A percentile compares a stretch with the other conserved stretches of the same genome.
phyloP scores from a whole-genome alignment of 2,329 filamentous ascomycete genomes.

The Trichoderma gracile region DNA sequence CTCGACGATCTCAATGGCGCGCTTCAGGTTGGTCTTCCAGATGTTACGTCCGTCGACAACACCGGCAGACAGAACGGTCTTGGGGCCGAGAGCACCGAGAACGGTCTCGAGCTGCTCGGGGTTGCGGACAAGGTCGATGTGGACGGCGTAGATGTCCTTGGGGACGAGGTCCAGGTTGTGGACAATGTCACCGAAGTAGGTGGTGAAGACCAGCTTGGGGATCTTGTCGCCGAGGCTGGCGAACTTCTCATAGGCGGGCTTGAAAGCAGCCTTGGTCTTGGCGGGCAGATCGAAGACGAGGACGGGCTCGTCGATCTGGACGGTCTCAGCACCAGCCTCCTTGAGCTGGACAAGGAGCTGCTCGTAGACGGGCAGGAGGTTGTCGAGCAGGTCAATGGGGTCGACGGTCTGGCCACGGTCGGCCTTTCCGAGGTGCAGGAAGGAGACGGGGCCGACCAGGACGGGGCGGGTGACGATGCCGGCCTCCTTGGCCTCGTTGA shows the following conservation, averaged over 20 bases:
- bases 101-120: slow-evolving; percentile 95
- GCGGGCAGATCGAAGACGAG: slow-evolving; percentile 90
- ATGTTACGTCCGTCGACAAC: slow-evolving; percentile 99
- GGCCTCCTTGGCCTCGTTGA: slow-evolving; percentile 96
- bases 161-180: slow-evolving; percentile 95
- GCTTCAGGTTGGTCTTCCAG: slow-evolving; percentile 99
- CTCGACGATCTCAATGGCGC: slow-evolving; percentile 88
- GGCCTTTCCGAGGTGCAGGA: slow-evolving; percentile 96
- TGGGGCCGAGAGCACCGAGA: slow-evolving; percentile 76
- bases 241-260: slow-evolving; percentile 93
- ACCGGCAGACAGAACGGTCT: slow-evolving; percentile 90
- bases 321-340: slow-evolving; percentile 90
- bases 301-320: slow-evolving; percentile 97
- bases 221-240: slow-evolving; percentile 73
- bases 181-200: slow-evolving; percentile 98
- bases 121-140: slow-evolving; percentile 96
- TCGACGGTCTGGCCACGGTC: slow-evolving; percentile 92
- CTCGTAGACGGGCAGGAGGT: slow-evolving; percentile 91
- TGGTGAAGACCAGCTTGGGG: slow-evolving; percentile 86
- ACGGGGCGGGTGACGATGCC: slow-evolving; percentile 92
- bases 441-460: slow-evolving; percentile 92
- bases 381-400: slow-evolving; percentile 90
- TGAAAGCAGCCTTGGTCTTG: slow-evolving; percentile 95
- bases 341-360: slow-evolving; percentile 92
- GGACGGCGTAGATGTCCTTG: slow-evolving; percentile 77